A percentile compares a stretch with the other conserved stretches of the same genome.
These are phyloP conservation scores for Orbilia blumenaviensis DNA, from an alignment of 2,329 filamentous ascomycete genomes.

Conservation along the genomic window DNA sequence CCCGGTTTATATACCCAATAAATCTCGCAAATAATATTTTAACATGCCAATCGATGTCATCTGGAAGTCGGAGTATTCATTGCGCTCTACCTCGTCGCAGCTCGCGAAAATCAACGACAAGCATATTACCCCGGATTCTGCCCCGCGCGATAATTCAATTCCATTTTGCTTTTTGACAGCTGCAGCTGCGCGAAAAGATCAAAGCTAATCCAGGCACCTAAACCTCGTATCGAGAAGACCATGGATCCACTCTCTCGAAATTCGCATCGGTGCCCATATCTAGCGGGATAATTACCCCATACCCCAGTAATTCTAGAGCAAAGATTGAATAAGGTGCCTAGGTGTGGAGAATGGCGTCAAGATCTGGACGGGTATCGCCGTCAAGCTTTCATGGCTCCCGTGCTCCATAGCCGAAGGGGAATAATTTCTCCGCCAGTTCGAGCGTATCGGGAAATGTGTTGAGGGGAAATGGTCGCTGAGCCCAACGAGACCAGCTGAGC, in stretches of 20 bases:
- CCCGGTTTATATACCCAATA: too few relatives aligned
- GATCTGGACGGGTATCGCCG: not conserved
- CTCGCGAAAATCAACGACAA: too few relatives aligned
- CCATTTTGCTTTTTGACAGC: too few relatives aligned
- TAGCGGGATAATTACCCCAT: not conserved
- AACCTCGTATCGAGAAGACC: conserved; percentile 18
- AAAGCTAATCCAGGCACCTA: not conserved
- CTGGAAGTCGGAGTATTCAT: too few relatives aligned
- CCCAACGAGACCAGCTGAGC: too few relatives aligned
- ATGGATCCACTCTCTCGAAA: not conserved
- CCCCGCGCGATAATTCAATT: not conserved
- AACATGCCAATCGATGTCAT: too few relatives aligned
- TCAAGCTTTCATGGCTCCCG: conserved; percentile 7
- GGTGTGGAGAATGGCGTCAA: conserved; percentile 3
- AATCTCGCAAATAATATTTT: too few relatives aligned
- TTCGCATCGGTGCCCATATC: conserved; percentile 34
- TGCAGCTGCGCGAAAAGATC: too few relatives aligned
- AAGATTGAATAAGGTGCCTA: not conserved
- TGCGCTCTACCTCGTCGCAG: too few relatives aligned
- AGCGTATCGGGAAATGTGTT: not conserved
- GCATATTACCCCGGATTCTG: not conserved
- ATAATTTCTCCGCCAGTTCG: conserved; percentile 43
- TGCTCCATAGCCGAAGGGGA: conserved; percentile 27
- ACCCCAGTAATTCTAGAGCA: conserved; percentile 26
- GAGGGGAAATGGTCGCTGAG: not conserved